Conservation (phyloP, 805 yeast genomes). For the Candida piceae region DNA sequence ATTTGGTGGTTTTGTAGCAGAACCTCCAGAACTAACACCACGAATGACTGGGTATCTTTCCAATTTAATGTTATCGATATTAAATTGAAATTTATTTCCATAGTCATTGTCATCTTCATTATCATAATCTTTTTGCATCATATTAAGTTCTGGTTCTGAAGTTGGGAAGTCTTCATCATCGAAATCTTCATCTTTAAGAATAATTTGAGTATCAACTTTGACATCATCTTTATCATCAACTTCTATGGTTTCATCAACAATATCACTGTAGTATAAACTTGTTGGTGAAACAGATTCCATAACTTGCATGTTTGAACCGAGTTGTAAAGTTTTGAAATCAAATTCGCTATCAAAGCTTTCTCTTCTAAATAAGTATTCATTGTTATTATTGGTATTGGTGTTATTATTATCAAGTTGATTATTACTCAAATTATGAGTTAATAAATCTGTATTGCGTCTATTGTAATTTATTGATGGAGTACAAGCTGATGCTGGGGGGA, state of each 20-base stretch:
- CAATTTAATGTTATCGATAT: conserved; percentile 8
- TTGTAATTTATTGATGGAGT: conserved; percentile 21
- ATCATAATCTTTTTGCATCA: background rate
- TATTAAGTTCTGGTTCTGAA: background rate
- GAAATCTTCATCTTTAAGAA: too few species aligned
- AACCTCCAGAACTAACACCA: conserved; percentile 57
- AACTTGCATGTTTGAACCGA: background rate
- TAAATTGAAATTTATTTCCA: conserved; percentile 7
- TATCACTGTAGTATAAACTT: conserved; percentile 1
- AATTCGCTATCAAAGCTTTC: conserved; percentile 20
- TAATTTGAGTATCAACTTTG: too few species aligned
- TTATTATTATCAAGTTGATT: background rate
- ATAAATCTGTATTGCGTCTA: background rate
- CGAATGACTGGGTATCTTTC: conserved; percentile 41
- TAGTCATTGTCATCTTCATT: conserved; percentile 5
- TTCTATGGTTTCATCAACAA: conserved; percentile 4
- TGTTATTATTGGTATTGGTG: conserved; percentile 1
- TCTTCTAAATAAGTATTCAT: conserved; percentile 15
- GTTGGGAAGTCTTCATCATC: too few species aligned
- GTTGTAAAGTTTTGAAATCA: conserved; percentile 13
- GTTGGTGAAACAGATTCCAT: background rate
- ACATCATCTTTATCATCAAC: too few species aligned
- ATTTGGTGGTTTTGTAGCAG: conserved; percentile 51
- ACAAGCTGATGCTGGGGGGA: conserved; percentile 30
- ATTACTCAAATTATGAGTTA: background rate